phyloP scores from a whole-genome alignment of 2,329 filamentous ascomycete species.

The Fusarium abutilonis region DNA sequence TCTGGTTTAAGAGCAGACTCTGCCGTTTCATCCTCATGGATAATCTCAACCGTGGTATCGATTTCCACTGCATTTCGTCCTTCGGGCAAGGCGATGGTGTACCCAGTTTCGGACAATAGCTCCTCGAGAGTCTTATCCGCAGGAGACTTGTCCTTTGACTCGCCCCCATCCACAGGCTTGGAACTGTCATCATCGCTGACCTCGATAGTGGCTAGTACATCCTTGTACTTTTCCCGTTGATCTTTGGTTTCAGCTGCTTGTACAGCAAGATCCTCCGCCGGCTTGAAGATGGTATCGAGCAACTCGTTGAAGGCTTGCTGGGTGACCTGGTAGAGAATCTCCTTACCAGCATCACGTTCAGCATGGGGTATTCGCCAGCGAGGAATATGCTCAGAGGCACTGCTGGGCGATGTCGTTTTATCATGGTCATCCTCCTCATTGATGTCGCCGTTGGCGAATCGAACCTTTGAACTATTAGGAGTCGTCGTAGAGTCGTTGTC shows the following conservation, averaged over 20 bases:
- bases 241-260: conserved; percentile 70
- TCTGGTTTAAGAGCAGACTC: conserved; percentile 31
- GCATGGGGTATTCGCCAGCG: conserved; percentile 82
- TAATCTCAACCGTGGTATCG: conserved; percentile 41
- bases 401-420: conserved; percentile 75
- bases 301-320: conserved; percentile 93
- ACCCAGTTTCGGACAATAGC: conserved; percentile 58
- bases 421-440: conserved; percentile 78
- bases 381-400: conserved; percentile 78
- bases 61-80: conserved; percentile 49
- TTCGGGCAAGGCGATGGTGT: conserved; percentile 52
- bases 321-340: conserved; percentile 90
- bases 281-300: conserved; percentile 84
- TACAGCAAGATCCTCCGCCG: conserved; percentile 79
- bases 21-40: conserved; percentile 38
- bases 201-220: conserved; percentile 57
- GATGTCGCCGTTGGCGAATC: conserved; percentile 76
- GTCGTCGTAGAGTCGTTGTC: conserved; percentile 63
- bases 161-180: conserved; percentile 8
- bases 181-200: conserved; percentile 45
- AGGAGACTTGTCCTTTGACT: conserved; percentile 26
- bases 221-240: conserved; percentile 66
- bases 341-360: conserved; percentile 84
- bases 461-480: conserved; percentile 80
- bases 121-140: conserved; percentile 47